Base-by-base conservation (phyloP, 202 grass and related monocot genomes). In the Thinopyrum obtusiflorum region DNA sequence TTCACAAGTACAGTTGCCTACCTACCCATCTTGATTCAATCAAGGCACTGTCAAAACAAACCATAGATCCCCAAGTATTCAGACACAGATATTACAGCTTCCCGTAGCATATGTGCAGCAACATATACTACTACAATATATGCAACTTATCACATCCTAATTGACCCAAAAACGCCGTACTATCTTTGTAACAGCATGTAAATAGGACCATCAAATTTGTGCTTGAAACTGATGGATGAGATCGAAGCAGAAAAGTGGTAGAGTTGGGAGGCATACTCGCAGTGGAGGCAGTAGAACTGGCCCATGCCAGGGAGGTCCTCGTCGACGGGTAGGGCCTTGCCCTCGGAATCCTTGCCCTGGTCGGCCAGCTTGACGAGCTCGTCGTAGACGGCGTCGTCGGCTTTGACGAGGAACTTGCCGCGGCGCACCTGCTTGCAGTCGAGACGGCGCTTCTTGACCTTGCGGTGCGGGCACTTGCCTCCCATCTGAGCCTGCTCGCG, bases 381-480 rank as follows among this genome's bases (percentile, higher is more conserved):
- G 14, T 89, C 61, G 32, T 94, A 96, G 60, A 99, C 97, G 26
- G 89, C 85, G 76, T 99, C 93, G 66, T 96, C 97, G 44, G 92
- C 97, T 74, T 99, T 92, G 72, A 98, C 57, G 62, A 92, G 86
- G 85, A 99, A 99, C 87, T 94, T 99, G 69, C 91, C 86, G 46
- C 97, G 97, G n/a, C 97, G 93, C 35, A 77, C 85, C 12, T 84
- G 95, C 85, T 96, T 96, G 85, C 96, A 93, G 6, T 88, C 87
- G 29, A 92, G 89, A 18, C 97, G 66, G 36, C 97, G 90, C 97
- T 96, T 99, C 88, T 99, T 99, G 82, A 96, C 93, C 88, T 99
- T 99, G 82, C 97, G 91, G 77, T 94, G 90, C 29, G 97, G 97
- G 79, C 97, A 99, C 87, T 99, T 99, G n/a, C 93, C 97, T 84